phyloP scores from a whole-genome alignment of 2,329 filamentous ascomycete genomes.

The Pseudonectria buxi region DNA sequence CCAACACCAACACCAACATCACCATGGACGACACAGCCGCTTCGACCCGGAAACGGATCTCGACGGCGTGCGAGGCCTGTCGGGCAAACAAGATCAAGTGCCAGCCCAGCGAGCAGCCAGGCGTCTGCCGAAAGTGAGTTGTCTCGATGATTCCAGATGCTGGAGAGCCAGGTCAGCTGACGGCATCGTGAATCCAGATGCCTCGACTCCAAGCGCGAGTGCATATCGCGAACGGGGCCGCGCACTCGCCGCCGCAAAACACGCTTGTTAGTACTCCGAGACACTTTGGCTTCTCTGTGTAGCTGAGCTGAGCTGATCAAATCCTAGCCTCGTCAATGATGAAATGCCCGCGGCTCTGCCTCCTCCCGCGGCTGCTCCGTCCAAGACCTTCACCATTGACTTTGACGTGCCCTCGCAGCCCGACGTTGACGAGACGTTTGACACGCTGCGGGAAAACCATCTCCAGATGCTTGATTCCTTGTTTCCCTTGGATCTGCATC shows the following conservation, averaged over 20 bases:
- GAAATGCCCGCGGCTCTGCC: slow-evolving; percentile 17
- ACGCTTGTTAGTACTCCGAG: slow-evolving; percentile 31
- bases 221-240: slow-evolving; percentile 43
- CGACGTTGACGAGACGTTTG: slow-evolving; percentile 33
- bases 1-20: not conserved
- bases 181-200: slow-evolving; percentile 33
- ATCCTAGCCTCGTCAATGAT: not conserved
- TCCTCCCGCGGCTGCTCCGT: slow-evolving; percentile 30
- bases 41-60: slow-evolving; percentile 19
- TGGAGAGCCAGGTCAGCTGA: slow-evolving; percentile 1
- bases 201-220: slow-evolving; percentile 46
- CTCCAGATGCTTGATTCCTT: slow-evolving; percentile 35
- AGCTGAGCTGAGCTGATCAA: no score
- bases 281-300: no score
- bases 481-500: slow-evolving; percentile 24
- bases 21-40: slow-evolving; percentile 10
- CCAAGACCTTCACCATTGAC: slow-evolving; percentile 48
- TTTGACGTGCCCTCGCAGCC: slow-evolving; percentile 38
- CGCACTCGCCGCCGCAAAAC: slow-evolving; percentile 42
- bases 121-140: slow-evolving; percentile 46
- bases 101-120: slow-evolving; percentile 38
- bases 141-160: not conserved
- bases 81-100: slow-evolving; percentile 48
- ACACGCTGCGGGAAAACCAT: slow-evolving; percentile 38
- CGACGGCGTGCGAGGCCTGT: slow-evolving; percentile 48